phyloP scores from a whole-genome alignment of 2,329 filamentous ascomycete species.

The Pseudogymnoascus sp. region DNA sequence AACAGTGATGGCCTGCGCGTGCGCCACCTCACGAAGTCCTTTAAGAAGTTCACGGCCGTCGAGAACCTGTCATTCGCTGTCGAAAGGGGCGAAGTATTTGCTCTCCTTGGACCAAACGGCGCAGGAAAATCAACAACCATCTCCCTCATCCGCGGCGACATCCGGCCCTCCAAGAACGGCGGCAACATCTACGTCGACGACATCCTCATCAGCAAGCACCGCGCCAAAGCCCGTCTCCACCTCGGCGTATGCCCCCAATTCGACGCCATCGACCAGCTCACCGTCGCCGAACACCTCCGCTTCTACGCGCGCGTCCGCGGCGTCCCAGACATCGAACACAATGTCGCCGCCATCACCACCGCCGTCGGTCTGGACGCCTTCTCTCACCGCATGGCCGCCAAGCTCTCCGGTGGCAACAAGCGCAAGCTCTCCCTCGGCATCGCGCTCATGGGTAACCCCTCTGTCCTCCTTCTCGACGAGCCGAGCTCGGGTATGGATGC shows the following conservation, averaged over 20 bases:
- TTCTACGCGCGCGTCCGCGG: conserved; percentile 86
- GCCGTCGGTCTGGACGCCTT: conserved; percentile 72
- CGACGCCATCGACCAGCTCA: conserved; percentile 85
- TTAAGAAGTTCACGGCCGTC: conserved; percentile 69
- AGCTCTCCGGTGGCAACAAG: conserved; percentile 84
- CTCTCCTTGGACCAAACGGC: conserved; percentile 81
- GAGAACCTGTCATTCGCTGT: conserved; percentile 82
- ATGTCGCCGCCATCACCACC: conserved; percentile 67
- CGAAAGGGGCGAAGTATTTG: conserved; percentile 72
- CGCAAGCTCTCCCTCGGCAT: conserved; percentile 86
- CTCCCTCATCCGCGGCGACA: conserved; percentile 79
- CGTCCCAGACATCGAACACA: conserved; percentile 64
- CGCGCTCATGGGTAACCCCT: conserved; percentile 84
- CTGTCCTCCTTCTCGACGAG: conserved; percentile 80
- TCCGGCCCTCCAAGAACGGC: conserved; percentile 57
- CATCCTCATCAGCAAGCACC: conserved; percentile 62
- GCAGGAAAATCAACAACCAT: conserved; percentile 90
- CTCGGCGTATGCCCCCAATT: conserved; percentile 90
- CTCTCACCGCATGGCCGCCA: conserved; percentile 63
- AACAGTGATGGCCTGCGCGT: conserved; percentile 54
- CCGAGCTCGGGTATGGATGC: conserved; percentile 85
- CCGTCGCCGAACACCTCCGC: conserved; percentile 71
- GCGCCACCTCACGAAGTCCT: conserved; percentile 70
- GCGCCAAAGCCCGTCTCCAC: conserved; percentile 62
- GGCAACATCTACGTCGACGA: conserved; percentile 77